Base-by-base conservation (phyloP, 73 alveolate genomes). In the Paramecium sonneborni region DNA sequence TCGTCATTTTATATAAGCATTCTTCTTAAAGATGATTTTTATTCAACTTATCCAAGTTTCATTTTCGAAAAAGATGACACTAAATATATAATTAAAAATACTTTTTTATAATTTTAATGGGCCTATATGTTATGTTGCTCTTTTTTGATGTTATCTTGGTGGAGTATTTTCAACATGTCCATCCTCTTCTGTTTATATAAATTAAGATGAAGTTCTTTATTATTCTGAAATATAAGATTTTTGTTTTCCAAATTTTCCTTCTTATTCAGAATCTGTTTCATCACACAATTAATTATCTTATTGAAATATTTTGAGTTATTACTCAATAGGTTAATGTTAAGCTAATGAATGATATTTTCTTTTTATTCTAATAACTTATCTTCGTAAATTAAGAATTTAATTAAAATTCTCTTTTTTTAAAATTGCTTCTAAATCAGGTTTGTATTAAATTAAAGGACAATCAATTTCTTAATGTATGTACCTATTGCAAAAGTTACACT, bases 391-490 rank as follows among this genome's bases (percentile, higher is more conserved):
- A 14, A 62, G 5, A 1, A 21, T 62, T 2, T 62, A 20, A 12
- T 26, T 32, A 32, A 62, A 62, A 3, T 62, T 30, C 24, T 62
- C 28, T 62, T 62, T 62, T 30, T 62, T 62, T 5, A 30, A 62
- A 62, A 62, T 30, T 23, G 84, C 39, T 14, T 62, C 84, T 62
- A 62, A 62, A 62, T 62, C 84, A 12, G 84, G 84, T 62, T 62
- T 62, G 24, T 62, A 62, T 62, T 62, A 62, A 30, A 62, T 30
- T n/a, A 62, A 62, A 32, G 84, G 84, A 26, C 84, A 62, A 62
- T 62, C 84, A 62, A 62, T 62, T 24, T 79, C 74, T 79, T 43
- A 79, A 46, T 79, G 90, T 21, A 30, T 44, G 20, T 79, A 79
- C 9, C 90, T 79, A 12, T 38, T 41, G 26, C 90, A 79, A 79